Percentiles rank a stretch among this genome's conserved stretches.
phyloP scores from a whole-genome alignment of 345 rosid species.

The Pugionium dolabratum region DNA sequence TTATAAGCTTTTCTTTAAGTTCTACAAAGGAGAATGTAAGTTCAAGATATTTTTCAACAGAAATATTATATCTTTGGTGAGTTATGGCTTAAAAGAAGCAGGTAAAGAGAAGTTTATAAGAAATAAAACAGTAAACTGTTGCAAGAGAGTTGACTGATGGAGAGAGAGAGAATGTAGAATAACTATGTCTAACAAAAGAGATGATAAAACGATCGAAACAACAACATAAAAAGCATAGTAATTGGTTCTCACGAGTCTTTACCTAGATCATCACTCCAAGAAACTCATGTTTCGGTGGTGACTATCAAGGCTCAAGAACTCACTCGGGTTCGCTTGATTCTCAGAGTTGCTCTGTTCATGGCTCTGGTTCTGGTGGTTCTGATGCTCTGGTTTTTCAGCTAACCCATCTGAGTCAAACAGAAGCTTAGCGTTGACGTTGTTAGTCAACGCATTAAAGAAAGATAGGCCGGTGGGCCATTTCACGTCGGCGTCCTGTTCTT shows the following conservation, averaged over 20 bases:
- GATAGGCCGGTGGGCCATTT: slow-evolving; percentile 93
- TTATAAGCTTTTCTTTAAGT: no score
- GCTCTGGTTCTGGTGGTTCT: slow-evolving; percentile 41
- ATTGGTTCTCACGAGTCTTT: no score
- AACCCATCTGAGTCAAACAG: slow-evolving; percentile 65
- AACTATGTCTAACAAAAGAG: slow-evolving; percentile 31
- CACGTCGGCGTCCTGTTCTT: slow-evolving; percentile 66
- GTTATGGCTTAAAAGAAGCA: no score
- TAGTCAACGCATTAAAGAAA: slow-evolving; percentile 81
- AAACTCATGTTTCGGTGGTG: slow-evolving; percentile 42
- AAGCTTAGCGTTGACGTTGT: slow-evolving; percentile 71
- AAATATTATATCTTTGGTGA: no score
- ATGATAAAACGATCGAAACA: slow-evolving; percentile 5
- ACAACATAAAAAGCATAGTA: no score
- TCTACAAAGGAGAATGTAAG: no score
- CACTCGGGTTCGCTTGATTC: slow-evolving; percentile 38
- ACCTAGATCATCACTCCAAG: slow-evolving; percentile 31
- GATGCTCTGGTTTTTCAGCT: slow-evolving; percentile 47
- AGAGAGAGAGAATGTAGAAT: background rate
- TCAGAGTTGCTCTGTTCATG: slow-evolving; percentile 52
- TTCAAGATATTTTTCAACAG: no score
- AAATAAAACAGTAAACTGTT: no score
- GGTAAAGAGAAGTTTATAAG: no score
- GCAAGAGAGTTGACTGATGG: no score
- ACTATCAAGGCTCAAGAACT: slow-evolving; percentile 47